Evolutionary conservation across 2,329 filamentous ascomycete species (phyloP).

Genomic region (Alternaria triticina): DNA sequence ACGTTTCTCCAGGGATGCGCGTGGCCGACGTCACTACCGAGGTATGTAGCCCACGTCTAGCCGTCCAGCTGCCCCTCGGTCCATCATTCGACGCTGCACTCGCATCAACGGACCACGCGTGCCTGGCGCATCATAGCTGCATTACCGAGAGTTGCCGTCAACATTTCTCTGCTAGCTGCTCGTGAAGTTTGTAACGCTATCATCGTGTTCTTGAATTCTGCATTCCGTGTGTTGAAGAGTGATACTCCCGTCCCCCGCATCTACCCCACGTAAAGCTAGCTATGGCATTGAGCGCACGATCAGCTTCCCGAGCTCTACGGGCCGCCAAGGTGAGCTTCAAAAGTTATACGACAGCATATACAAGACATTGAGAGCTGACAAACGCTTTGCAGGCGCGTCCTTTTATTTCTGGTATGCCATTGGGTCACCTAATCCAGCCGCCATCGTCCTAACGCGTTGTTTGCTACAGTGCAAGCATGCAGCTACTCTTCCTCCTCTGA

Average conservation of each 20-base stretch:
- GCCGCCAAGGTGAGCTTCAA: slow-evolving; percentile 64
- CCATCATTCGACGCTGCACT: slow-evolving; percentile 28
- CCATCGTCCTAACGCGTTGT: slow-evolving; percentile 18
- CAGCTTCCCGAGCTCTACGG: slow-evolving; percentile 67
- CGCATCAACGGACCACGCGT: slow-evolving; percentile 33
- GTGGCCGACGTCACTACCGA: slow-evolving; percentile 10
- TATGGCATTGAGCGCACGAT: slow-evolving; percentile 71
- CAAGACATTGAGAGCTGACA: slow-evolving; percentile 16
- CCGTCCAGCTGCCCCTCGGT: slow-evolving; percentile 41
- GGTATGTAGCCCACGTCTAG: slow-evolving; percentile 10
- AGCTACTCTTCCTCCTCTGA: slow-evolving; percentile 78
- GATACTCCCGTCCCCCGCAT: slow-evolving; percentile 27
- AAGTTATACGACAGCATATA: not conserved
- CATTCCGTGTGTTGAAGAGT: slow-evolving; percentile 12
- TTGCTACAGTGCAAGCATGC: slow-evolving; percentile 52
- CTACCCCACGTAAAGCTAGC: slow-evolving; percentile 40
- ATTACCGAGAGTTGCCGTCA: slow-evolving; percentile 41
- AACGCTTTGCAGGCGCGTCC: slow-evolving; percentile 34
- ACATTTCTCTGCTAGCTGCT: slow-evolving; percentile 19
- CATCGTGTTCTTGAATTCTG: slow-evolving; percentile 8
- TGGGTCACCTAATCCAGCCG: slow-evolving; percentile 9
- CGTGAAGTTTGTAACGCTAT: not conserved
- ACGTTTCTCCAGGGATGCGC: slow-evolving; percentile 29
- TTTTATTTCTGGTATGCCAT: slow-evolving; percentile 47
- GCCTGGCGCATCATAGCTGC: slow-evolving; percentile 23